Conservation (phyloP, 495 filamentous ascomycete species). For the Penicillium pulvis region DNA sequence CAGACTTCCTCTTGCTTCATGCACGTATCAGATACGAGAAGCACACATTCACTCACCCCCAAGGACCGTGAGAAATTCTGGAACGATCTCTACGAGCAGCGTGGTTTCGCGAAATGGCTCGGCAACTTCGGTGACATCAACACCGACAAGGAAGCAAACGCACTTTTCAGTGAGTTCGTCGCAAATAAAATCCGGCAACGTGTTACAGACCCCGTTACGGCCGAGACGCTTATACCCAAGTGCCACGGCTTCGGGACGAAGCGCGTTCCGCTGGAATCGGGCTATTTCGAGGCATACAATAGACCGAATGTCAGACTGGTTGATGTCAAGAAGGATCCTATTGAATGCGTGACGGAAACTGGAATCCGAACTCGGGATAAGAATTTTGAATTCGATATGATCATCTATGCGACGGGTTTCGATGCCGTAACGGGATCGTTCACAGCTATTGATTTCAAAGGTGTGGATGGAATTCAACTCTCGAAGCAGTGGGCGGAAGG, state of each 20-base stretch:
- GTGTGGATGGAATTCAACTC: slow-evolving; percentile 20
- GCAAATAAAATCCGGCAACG: slow-evolving; percentile 40
- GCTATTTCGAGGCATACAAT: slow-evolving; percentile 57
- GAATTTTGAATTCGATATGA: slow-evolving; percentile 38
- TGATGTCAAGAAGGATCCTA: slow-evolving; percentile 45
- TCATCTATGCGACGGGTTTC: slow-evolving; percentile 43
- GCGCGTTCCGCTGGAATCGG: slow-evolving; percentile 50
- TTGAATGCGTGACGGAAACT: slow-evolving; percentile 24
- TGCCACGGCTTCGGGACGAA: slow-evolving; percentile 53
- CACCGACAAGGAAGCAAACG: slow-evolving; percentile 27
- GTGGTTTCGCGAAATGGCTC: slow-evolving; percentile 37
- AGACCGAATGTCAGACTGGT: slow-evolving; percentile 50
- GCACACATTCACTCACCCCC: slow-evolving; percentile 44
- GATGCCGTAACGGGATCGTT: slow-evolving; percentile 38
- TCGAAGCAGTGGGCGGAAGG: slow-evolving; percentile 28
- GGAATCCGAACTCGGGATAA: slow-evolving; percentile 35
- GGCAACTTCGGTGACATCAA: slow-evolving; percentile 31
- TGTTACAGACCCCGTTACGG: slow-evolving; percentile 47
- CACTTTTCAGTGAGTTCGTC: slow-evolving; percentile 33
- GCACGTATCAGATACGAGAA: slow-evolving; percentile 36
- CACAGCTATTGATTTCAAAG: slow-evolving; percentile 30
- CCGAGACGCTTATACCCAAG: slow-evolving; percentile 53
- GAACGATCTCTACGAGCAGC: slow-evolving; percentile 39
- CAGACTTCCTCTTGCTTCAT: slow-evolving; percentile 26
- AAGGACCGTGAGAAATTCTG: slow-evolving; percentile 43